phyloP scores from a whole-genome alignment of 2,329 filamentous ascomycete genomes.

The Acrodontium crateriforme region DNA sequence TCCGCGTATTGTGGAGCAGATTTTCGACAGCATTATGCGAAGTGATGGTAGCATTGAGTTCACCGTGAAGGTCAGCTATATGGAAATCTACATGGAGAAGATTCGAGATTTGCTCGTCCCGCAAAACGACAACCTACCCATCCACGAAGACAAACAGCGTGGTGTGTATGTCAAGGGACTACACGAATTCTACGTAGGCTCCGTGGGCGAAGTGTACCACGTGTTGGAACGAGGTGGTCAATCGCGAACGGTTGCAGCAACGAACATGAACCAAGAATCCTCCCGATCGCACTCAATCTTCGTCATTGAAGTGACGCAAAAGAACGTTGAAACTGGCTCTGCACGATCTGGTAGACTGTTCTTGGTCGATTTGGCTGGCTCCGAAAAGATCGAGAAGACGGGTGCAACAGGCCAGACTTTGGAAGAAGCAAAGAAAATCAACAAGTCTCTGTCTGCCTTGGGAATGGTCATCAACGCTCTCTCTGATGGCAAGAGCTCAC shows the following conservation, averaged over 20 bases:
- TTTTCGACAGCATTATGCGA: slow-evolving; percentile 86
- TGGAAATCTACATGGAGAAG: slow-evolving; percentile 99
- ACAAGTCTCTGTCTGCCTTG: slow-evolving; percentile 95
- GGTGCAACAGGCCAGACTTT: slow-evolving; percentile 93
- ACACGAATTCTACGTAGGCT: slow-evolving; percentile 88
- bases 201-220: slow-evolving; percentile 89
- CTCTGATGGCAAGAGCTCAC: slow-evolving; percentile 91
- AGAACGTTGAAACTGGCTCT: slow-evolving; percentile 92
- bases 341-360: slow-evolving; percentile 94
- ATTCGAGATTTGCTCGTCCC: slow-evolving; percentile 88
- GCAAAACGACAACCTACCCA: slow-evolving; percentile 86
- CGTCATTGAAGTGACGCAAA: slow-evolving; percentile 91
- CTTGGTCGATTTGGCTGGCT: slow-evolving; percentile 94
- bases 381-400: slow-evolving; percentile 97
- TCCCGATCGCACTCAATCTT: slow-evolving; percentile 98
- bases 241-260: slow-evolving; percentile 81
- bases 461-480: slow-evolving; percentile 98
- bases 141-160: slow-evolving; percentile 95
- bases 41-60: slow-evolving; percentile 93
- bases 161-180: slow-evolving; percentile 95
- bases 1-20: slow-evolving; percentile 91
- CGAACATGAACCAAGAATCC: slow-evolving; percentile 98
- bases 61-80: slow-evolving; percentile 96
- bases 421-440: slow-evolving; percentile 99
- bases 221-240: slow-evolving; percentile 88